Base-by-base conservation (phyloP, 1,284 basidiomycete genomes). In the Leccinum fallax region DNA sequence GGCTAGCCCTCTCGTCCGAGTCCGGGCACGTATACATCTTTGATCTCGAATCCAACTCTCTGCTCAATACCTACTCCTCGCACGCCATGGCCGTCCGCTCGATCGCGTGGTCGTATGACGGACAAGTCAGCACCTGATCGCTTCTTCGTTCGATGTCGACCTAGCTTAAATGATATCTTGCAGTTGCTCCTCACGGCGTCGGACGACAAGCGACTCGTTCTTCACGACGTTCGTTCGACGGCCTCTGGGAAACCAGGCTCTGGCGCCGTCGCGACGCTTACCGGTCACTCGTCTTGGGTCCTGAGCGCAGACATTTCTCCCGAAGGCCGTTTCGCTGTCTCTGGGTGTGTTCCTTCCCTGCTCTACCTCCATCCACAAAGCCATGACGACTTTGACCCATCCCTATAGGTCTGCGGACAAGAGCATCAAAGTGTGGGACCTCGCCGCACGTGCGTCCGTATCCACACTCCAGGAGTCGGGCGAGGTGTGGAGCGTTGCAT, bases 231-330 rank as follows among this genome's bases (percentile, higher is more conserved):
- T 16, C 87, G 91, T 40, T 77, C 76, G 54, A 80, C 85, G 0
- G 71, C 86, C 2, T 82, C 86, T 16, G 82, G 78, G 60, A 83
- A 80, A 65, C 78, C 81, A 15, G 89, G 90, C 2, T 85, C 85
- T 36, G 90, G 91, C 26, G 88, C 89, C 1, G 92, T 95, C 16
- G 92, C 93, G 8, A 87, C 92, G 7, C 79, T 95, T 66, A 85
- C 86, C 21, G 94, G 94, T 0, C 94, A 96, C 73, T 83, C 89
- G 2, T 93, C 92, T 6, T 95, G 94, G 94, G 92, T 94, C 2
- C 80, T 96, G 21, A 87, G 85, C 65, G 80, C 86, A 4, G 90
- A 92, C 66, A 85, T 95, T 21, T 90, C 90, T 38, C 90, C 90
- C 2, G 93, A 95, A 72, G 85, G 85, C 4, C 83, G 86, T 61